Percentiles rank a stretch among this genome's conserved stretches.
These are phyloP conservation scores for Elaeis guineensis DNA, from an alignment of 176 grass and related monocot genomes.

Conservation along the genomic window DNA sequence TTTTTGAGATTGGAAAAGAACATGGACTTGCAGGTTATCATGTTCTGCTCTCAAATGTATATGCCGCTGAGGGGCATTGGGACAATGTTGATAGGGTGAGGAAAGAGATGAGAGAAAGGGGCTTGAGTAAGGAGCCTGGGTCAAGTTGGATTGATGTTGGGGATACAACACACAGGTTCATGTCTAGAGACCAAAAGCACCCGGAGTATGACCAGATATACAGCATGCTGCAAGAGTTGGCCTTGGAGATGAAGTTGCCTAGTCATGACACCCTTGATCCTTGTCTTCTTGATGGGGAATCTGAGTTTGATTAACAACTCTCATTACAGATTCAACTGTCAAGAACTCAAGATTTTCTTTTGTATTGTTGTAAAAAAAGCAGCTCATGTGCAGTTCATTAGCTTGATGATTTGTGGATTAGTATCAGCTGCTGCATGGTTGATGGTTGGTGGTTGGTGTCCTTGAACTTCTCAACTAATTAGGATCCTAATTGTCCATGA, in stretches of 20 bases:
- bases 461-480: too few species aligned
- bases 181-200: constrained; percentile 22
- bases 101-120: constrained; percentile 74
- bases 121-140: constrained; percentile 40
- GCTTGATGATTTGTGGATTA: too few species aligned
- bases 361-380: too few species aligned
- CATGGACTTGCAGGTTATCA: constrained; percentile 52
- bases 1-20: constrained; percentile 55
- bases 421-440: too few species aligned
- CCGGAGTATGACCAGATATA: constrained; percentile 24
- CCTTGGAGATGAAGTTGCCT: constrained; percentile 21
- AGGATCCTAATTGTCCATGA: too few species aligned
- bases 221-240: constrained; percentile 20
- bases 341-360: too few species aligned
- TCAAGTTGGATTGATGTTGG: constrained; percentile 66
- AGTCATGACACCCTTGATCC: constrained; percentile 1
- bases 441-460: too few species aligned
- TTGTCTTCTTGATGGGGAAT: not conserved
- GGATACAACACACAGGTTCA: constrained; percentile 23
- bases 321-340: too few species aligned
- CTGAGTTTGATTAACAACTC: not conserved
- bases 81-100: constrained; percentile 62
- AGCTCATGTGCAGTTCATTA: too few species aligned
- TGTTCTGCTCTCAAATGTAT: constrained; percentile 60
- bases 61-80: constrained; percentile 60